Conservation (phyloP, 306 rosid genomes). For the Prunus mongolica region DNA sequence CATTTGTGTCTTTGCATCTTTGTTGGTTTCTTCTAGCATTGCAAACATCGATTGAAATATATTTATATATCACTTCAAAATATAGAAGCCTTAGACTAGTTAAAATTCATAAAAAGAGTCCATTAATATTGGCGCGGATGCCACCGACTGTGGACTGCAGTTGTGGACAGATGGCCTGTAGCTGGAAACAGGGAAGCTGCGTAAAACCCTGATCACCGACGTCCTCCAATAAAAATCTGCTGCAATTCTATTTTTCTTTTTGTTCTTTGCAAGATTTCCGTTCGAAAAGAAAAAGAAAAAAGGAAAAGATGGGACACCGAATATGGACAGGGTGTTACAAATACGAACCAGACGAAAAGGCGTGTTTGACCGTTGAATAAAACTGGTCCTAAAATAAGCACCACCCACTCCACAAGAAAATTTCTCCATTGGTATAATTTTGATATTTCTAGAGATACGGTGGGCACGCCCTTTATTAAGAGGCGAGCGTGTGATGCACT, state of each 20-base stretch:
- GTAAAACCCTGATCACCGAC: constrained; percentile 8
- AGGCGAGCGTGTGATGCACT: neutral
- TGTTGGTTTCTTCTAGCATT: neutral
- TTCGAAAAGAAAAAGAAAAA: neutral
- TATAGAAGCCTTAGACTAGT: neutral
- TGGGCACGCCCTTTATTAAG: neutral
- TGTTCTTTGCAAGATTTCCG: neutral
- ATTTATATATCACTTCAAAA: neutral
- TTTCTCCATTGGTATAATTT: neutral
- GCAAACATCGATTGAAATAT: neutral
- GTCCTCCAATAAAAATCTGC: constrained; percentile 7
- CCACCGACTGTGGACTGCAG: neutral
- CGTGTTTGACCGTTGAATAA: constrained; percentile 38
- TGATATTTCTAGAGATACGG: neutral
- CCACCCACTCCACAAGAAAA: constrained; percentile 3
- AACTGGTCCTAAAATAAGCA: neutral
- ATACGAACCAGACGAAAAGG: constrained; percentile 1
- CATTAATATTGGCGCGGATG: neutral
- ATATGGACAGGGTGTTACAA: constrained; percentile 18
- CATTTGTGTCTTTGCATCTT: neutral
- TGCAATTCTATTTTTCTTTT: neutral
- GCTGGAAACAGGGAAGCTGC: neutral
- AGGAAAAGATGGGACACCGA: neutral
- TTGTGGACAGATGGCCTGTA: neutral
- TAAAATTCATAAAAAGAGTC: too few relatives aligned